Percentiles rank a stretch among this genome's conserved stretches.
These are phyloP conservation scores for Mortierella sp. DNA, from an alignment of 371 early-diverging fungal genomes.

Conservation along the genomic window DNA sequence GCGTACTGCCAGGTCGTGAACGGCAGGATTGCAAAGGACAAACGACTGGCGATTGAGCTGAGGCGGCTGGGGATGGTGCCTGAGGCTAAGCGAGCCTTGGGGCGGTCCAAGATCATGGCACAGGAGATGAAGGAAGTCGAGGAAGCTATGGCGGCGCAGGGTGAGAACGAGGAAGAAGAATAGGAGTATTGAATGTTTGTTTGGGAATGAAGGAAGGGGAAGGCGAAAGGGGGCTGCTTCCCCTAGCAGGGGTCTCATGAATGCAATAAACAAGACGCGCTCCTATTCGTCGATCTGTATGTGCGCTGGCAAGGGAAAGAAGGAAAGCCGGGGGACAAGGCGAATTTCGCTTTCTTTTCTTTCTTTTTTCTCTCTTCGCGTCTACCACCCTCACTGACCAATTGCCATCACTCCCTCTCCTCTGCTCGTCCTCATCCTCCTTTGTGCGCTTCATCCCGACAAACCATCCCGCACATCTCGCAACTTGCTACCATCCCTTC, in stretches of 20 bases:
- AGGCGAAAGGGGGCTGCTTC: background rate
- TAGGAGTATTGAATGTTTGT: background rate
- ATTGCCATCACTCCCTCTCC: no score
- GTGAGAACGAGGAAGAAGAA: constrained; percentile 22
- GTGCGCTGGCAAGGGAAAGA: background rate
- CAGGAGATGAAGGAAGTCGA: constrained; percentile 85
- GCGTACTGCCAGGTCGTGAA: constrained; percentile 71
- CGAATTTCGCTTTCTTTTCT: background rate
- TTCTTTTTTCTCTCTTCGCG: background rate
- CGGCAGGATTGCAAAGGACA: constrained; percentile 71
- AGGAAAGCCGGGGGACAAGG: background rate
- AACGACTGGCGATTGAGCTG: constrained; percentile 76
- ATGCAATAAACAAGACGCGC: constrained; percentile 6
- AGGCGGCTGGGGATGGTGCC: constrained; percentile 76
- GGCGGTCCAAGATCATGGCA: constrained; percentile 83
- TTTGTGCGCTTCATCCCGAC: no score
- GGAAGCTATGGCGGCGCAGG: constrained; percentile 71
- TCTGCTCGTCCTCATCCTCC: background rate
- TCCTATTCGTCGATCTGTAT: constrained; percentile 3
- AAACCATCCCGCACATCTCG: background rate
- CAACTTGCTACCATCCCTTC: background rate
- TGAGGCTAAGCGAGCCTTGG: constrained; percentile 77
- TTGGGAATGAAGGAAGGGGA: background rate
- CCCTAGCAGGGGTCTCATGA: no score
- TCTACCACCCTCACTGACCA: background rate